Conservation (phyloP, 164 flowering plant genomes). For the Litsea cubeba region DNA sequence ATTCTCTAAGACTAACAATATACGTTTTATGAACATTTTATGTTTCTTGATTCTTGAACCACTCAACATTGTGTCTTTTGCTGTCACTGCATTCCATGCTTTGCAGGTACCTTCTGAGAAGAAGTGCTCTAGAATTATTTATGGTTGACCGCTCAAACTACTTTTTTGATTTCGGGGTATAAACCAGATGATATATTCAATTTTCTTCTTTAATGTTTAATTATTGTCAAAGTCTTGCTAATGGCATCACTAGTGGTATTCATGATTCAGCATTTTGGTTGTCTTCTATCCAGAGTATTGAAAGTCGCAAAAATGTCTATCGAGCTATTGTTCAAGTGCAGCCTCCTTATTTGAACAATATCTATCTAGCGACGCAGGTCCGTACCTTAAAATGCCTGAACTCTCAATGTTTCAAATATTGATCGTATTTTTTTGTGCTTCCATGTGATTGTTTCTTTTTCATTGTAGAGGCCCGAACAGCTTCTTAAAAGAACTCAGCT, state of each 20-base stretch:
- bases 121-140: conserved; percentile 96
- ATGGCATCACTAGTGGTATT: neutral
- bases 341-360: conserved; percentile 91
- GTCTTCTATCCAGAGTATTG: conserved; percentile 51
- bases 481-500: conserved; percentile 93
- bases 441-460: conserved; percentile 6
- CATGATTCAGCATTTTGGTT: neutral
- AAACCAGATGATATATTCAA: neutral
- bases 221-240: conserved; percentile 6
- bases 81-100: conserved; percentile 5
- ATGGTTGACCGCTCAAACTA: conserved; percentile 96
- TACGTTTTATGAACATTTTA: neutral
- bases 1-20: no score
- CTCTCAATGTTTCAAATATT: neutral
- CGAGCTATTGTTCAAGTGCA: conserved; percentile 87
- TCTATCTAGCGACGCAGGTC: conserved; percentile 97
- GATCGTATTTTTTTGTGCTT: neutral
- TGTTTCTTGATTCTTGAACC: neutral
- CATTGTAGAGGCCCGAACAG: conserved; percentile 86
- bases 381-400: conserved; percentile 6
- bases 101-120: conserved; percentile 83
- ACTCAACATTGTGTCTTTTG: neutral
- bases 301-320: conserved; percentile 86
- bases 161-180: conserved; percentile 99
- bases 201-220: neutral